A percentile compares a stretch with the other conserved stretches of the same genome.
phyloP scores from a whole-genome alignment of 2,329 filamentous ascomycete species.

The Ophiostoma novo-ulmi region DNA sequence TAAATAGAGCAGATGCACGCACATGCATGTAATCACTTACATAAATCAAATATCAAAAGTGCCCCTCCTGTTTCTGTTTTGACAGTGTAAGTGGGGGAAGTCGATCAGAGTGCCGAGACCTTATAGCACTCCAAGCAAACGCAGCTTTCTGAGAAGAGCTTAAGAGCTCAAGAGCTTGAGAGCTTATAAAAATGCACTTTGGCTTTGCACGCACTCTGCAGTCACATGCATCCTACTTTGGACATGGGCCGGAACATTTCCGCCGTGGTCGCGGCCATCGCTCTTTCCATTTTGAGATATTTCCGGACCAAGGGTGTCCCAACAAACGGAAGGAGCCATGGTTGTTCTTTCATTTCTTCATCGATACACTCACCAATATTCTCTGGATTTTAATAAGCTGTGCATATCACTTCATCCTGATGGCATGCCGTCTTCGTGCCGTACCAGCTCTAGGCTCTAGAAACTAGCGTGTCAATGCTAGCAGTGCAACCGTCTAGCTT shows the following conservation, averaged over 20 bases:
- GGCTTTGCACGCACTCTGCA: not conserved
- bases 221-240: not conserved
- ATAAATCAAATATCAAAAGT: not conserved
- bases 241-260: not conserved
- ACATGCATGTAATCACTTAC: constrained; percentile 1
- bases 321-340: too few relatives aligned
- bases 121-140: too few relatives aligned
- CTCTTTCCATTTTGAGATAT: not conserved
- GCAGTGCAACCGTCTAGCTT: not conserved
- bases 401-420: not conserved
- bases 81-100: not conserved
- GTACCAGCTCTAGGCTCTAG: not conserved
- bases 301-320: not conserved
- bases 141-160: too few relatives aligned
- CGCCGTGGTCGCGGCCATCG: not conserved
- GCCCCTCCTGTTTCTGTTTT: constrained; percentile 6
- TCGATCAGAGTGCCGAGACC: not conserved
- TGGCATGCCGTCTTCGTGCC: constrained; percentile 3
- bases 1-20: not conserved
- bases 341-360: not conserved
- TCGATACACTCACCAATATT: not conserved
- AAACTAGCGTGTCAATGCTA: not conserved
- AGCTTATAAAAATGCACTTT: not conserved
- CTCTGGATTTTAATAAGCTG: not conserved
- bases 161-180: not conserved